Percentiles rank a stretch among this genome's conserved stretches.
These are phyloP conservation scores for Monascus purpureus DNA, from an alignment of 495 filamentous ascomycete species.

Conservation along the genomic window DNA sequence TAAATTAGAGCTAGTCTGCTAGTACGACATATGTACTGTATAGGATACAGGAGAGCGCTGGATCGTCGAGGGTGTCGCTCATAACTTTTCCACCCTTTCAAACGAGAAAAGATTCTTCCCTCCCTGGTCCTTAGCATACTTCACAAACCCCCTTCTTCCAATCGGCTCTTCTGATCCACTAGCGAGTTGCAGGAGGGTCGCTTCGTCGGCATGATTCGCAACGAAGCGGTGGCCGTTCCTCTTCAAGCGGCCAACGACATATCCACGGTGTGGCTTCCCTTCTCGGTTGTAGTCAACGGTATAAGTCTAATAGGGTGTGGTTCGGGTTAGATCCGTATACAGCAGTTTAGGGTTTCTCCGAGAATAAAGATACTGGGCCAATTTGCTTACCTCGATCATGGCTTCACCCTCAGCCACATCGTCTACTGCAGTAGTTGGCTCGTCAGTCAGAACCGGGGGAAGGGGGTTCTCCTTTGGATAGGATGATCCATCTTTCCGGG, in stretches of 20 bases:
- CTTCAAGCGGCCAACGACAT: constrained; percentile 33
- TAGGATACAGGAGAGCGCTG: no score
- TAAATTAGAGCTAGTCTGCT: no score
- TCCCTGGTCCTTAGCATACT: no score
- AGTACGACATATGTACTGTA: no score
- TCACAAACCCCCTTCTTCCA: constrained; percentile 25
- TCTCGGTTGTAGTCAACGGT: constrained; percentile 37
- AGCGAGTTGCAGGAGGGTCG: constrained; percentile 11
- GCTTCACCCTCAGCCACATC: constrained; percentile 27
- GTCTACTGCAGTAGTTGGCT: constrained; percentile 18
- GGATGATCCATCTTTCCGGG: constrained; percentile 14
- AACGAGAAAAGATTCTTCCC: no score
- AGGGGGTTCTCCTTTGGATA: constrained; percentile 30
- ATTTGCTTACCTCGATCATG: constrained; percentile 34
- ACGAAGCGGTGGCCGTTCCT: constrained; percentile 31
- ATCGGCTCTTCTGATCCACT: constrained; percentile 20
- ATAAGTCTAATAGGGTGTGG: constrained; percentile 30
- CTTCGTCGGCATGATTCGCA: constrained; percentile 32
- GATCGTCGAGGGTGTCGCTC: no score
- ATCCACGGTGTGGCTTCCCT: constrained; percentile 24
- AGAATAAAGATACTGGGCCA: neutral
- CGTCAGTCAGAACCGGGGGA: constrained; percentile 9
- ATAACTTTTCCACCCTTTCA: no score
- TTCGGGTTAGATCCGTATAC: neutral
- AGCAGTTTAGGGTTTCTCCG: neutral